Conservation (phyloP, 2,329 filamentous ascomycete species). For the Daldinia eschscholtzii region DNA sequence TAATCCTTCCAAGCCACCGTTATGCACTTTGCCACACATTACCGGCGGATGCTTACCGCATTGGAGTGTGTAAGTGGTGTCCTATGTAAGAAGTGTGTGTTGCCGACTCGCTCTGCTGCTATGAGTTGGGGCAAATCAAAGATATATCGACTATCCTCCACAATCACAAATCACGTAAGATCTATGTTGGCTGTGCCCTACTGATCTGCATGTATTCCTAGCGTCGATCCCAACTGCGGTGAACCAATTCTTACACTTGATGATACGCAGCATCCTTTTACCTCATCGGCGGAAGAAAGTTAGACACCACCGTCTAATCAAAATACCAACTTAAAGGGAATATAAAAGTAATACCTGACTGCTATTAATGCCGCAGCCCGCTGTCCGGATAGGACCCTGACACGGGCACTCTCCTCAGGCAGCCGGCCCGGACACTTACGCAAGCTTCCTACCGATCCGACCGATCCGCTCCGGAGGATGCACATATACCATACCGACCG, state of each 20-base stretch:
- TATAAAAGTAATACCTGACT: neutral
- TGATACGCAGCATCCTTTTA: neutral
- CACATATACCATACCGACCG: conserved; percentile 4
- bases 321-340: neutral
- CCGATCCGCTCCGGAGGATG: conserved; percentile 23
- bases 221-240: conserved; percentile 32
- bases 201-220: conserved; percentile 30
- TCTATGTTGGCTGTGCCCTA: conserved; percentile 20
- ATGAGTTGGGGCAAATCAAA: conserved; percentile 1
- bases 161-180: conserved; percentile 26
- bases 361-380: conserved; percentile 20
- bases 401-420: conserved; percentile 1
- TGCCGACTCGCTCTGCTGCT: neutral
- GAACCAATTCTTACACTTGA: conserved; percentile 19
- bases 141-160: conserved; percentile 7
- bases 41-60: conserved; percentile 34
- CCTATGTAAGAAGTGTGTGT: neutral
- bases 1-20: conserved; percentile 37
- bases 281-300: neutral
- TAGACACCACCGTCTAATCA: neutral
- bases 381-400: conserved; percentile 1
- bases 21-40: conserved; percentile 34
- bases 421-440: conserved; percentile 35
- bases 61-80: conserved; percentile 11
- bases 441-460: conserved; percentile 34